Percentiles rank a stretch among this genome's conserved stretches.
Evolutionary conservation across 495 filamentous ascomycete species (phyloP).

Genomic region (Pyronema omphalodes): DNA sequence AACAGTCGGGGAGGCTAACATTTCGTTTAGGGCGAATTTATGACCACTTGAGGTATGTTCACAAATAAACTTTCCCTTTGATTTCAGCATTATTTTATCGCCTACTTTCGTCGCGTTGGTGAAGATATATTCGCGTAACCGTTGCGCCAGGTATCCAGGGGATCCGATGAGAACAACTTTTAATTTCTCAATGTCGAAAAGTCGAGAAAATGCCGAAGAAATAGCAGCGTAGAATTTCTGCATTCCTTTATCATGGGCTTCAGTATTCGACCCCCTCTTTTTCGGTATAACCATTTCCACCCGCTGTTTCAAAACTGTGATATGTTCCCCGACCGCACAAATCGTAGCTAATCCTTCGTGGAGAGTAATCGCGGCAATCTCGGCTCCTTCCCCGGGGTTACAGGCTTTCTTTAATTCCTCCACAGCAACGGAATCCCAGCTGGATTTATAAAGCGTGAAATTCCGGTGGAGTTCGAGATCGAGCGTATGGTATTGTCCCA

Average conservation of each 20-base stretch:
- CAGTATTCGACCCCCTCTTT: slow-evolving; percentile 43
- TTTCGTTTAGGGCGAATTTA: slow-evolving; percentile 67
- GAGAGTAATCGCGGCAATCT: slow-evolving; percentile 80
- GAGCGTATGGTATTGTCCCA: slow-evolving; percentile 78
- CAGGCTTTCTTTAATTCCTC: slow-evolving; percentile 62
- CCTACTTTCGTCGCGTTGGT: slow-evolving; percentile 46
- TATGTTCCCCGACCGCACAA: slow-evolving; percentile 78
- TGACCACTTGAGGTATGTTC: slow-evolving; percentile 75
- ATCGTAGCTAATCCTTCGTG: slow-evolving; percentile 82
- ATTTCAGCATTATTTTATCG: slow-evolving; percentile 42
- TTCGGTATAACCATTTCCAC: slow-evolving; percentile 69
- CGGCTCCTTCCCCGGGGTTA: slow-evolving; percentile 54
- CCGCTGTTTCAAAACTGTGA: slow-evolving; percentile 70
- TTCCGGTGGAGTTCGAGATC: slow-evolving; percentile 76
- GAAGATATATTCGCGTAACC: slow-evolving; percentile 67
- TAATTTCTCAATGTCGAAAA: slow-evolving; percentile 52
- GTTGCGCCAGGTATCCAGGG: slow-evolving; percentile 67
- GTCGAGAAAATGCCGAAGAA: slow-evolving; percentile 53
- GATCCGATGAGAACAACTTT: slow-evolving; percentile 71
- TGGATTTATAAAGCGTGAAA: slow-evolving; percentile 62
- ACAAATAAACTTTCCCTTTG: slow-evolving; percentile 47
- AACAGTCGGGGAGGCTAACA: slow-evolving; percentile 62
- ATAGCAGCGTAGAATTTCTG: slow-evolving; percentile 64
- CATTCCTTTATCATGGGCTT: slow-evolving; percentile 56
- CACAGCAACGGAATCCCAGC: slow-evolving; percentile 80